These are phyloP conservation scores for Plectosphaerella cucumerina DNA, from an alignment of 2,329 filamentous ascomycete species.

Conservation along the genomic window DNA sequence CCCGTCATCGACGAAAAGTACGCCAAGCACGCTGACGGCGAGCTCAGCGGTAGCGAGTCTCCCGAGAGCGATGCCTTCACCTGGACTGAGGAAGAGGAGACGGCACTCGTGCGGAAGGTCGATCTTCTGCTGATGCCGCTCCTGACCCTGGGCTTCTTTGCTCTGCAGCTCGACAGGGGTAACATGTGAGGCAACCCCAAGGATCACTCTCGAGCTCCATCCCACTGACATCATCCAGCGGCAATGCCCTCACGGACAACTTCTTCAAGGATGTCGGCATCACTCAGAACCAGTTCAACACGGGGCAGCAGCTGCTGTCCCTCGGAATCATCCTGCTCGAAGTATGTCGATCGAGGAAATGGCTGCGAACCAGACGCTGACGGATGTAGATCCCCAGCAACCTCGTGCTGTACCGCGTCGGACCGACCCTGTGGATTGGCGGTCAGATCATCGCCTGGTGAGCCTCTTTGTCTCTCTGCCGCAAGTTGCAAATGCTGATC, in stretches of 20 bases:
- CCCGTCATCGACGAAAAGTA: background rate
- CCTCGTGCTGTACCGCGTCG: slow-evolving; percentile 40
- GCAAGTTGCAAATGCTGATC: slow-evolving; percentile 13
- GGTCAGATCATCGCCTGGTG: slow-evolving; percentile 37
- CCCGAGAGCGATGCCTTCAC: background rate
- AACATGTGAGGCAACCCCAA: slow-evolving; percentile 25
- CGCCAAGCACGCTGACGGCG: background rate
- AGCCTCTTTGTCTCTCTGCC: slow-evolving; percentile 7
- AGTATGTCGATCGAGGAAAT: slow-evolving; percentile 7
- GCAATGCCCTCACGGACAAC: slow-evolving; percentile 11
- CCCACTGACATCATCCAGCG: slow-evolving; percentile 3
- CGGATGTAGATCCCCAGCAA: slow-evolving; percentile 37
- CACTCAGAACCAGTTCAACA: slow-evolving; percentile 46
- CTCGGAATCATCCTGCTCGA: slow-evolving; percentile 42
- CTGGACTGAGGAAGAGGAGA: slow-evolving; percentile 23
- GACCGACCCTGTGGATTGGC: slow-evolving; percentile 40
- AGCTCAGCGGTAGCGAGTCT: background rate
- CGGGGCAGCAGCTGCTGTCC: slow-evolving; percentile 46
- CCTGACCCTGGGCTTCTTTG: slow-evolving; percentile 40
- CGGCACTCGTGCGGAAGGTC: slow-evolving; percentile 23
- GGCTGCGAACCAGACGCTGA: background rate
- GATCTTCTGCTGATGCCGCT: slow-evolving; percentile 41
- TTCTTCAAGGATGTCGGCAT: slow-evolving; percentile 46
- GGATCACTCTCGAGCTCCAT: background rate
- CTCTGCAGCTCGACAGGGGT: slow-evolving; percentile 31